Base-by-base conservation (phyloP, 768 basidiomycete species). In the Chalciporus piperatus region DNA sequence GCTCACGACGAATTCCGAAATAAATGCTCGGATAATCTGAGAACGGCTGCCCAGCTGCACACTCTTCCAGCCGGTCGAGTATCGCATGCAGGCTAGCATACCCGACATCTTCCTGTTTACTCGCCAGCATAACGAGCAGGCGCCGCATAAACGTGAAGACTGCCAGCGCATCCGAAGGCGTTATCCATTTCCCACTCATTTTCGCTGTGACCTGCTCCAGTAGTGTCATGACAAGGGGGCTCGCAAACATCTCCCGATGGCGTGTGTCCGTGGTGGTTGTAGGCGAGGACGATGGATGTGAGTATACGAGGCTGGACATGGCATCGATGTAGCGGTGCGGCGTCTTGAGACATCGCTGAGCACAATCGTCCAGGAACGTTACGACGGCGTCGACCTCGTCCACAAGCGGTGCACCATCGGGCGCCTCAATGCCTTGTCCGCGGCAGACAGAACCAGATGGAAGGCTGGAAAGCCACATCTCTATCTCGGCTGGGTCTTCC, bases 281-380 rank as follows among this genome's bases (percentile, higher is more conserved):
- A 37, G 23, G 22, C 37, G 20, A 35, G n/a, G 32, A 35, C 37
- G 52, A 47, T 5, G 42, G 38, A 33, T 35, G 60, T 6, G 47
- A 61, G 46, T 53, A 58, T 4, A 50, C 49, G 19, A 82, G 62
- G 0, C 67, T 60, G 6, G 76, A 65, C 55, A 85, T 68, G 20
- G 84, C 84, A 59, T 97, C 94, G 47, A 96, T 76, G 63, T 96
- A 98, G 25, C 82, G 79, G 65, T 93, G 89, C 0, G 92, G 90
- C 2, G 86, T 87, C 67, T 88, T 92, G 56, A 86, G 63, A 58
- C 87, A 93, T 16, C 90, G 77, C 51, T 87, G 85, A 3, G 89
- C 76, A 61, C 92, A 96, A 45, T 94, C 92, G 56, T 98, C 95
- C 11, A 97, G 59, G 70, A 97, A 93, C 0, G 68, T 51, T 16